Conservation (phyloP, 345 rosid genomes). For the Brassica cretica region DNA sequence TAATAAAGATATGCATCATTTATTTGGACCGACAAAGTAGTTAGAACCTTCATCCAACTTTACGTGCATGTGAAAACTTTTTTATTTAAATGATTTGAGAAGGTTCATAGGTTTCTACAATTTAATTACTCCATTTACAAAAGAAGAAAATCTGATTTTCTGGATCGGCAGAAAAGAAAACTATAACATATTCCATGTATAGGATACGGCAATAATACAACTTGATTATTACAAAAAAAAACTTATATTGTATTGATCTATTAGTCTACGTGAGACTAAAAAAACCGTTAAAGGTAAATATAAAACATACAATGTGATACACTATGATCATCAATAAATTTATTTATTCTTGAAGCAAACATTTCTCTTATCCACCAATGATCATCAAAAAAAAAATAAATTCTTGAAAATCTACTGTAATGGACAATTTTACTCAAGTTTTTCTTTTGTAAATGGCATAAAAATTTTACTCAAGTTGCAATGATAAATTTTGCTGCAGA, state of each 20-base stretch:
- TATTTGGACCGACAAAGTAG: slow-evolving; percentile 38
- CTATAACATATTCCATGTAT: background rate
- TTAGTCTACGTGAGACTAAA: background rate
- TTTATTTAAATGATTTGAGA: background rate
- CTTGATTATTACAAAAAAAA: background rate
- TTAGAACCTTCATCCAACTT: slow-evolving; percentile 26
- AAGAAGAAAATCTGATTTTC: background rate
- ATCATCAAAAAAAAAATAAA: background rate
- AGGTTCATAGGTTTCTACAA: slow-evolving; percentile 10
- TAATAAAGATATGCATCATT: slow-evolving; percentile 31
- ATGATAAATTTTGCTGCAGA: slow-evolving; percentile 9
- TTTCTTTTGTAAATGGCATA: background rate
- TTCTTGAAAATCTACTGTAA: background rate
- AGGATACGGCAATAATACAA: background rate
- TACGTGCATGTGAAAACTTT: background rate
- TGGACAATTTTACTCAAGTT: background rate
- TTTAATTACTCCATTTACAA: background rate
- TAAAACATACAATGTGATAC: slow-evolving; percentile 1
- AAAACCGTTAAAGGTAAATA: background rate
- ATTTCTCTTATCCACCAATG: background rate
- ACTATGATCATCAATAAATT: background rate
- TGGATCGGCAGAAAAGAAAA: background rate
- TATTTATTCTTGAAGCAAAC: background rate
- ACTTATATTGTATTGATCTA: background rate
- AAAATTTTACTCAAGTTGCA: no score